Conservation (phyloP, 1,139 yeast species). For the Saccharomycopsis hybrid region DNA sequence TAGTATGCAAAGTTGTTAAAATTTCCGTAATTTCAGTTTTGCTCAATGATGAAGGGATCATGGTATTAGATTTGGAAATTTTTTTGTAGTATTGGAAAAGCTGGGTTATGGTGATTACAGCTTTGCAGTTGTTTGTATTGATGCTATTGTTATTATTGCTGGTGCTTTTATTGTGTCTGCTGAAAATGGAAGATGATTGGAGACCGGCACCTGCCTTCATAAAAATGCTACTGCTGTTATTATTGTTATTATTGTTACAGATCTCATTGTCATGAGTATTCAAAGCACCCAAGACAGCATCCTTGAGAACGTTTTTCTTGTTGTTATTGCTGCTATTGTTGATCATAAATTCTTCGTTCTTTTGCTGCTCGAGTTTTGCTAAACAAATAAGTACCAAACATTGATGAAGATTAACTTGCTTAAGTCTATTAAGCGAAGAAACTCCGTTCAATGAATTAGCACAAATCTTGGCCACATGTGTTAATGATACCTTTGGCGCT, state of each 20-base stretch:
- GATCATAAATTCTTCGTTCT: conserved; percentile 19
- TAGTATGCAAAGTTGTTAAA: conserved; percentile 65
- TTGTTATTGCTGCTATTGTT: too few relatives aligned
- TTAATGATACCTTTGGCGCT: conserved; percentile 62
- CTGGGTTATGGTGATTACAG: conserved; percentile 38
- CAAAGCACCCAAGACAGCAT: not conserved
- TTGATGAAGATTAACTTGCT: conserved; percentile 67
- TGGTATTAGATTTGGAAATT: conserved; percentile 37
- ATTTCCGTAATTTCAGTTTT: conserved; percentile 79
- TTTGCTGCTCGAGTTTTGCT: conserved; percentile 41
- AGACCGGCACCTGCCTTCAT: too few relatives aligned
- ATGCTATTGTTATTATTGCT: not conserved
- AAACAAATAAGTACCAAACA: conserved; percentile 63
- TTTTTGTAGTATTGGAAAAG: conserved; percentile 58
- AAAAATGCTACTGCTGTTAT: not conserved
- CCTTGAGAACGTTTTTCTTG: too few relatives aligned
- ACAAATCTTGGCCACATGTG: conserved; percentile 81
- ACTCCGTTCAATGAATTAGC: conserved; percentile 44
- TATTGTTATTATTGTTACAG: not conserved
- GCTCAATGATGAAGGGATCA: conserved; percentile 48
- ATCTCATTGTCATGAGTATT: too few relatives aligned
- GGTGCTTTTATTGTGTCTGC: not conserved
- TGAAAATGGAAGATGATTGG: not conserved
- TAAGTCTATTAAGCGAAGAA: conserved; percentile 41
- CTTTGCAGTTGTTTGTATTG: conserved; percentile 21